phyloP scores from a whole-genome alignment of 805 yeast species.

The Wickerhamomyces mucosus region DNA sequence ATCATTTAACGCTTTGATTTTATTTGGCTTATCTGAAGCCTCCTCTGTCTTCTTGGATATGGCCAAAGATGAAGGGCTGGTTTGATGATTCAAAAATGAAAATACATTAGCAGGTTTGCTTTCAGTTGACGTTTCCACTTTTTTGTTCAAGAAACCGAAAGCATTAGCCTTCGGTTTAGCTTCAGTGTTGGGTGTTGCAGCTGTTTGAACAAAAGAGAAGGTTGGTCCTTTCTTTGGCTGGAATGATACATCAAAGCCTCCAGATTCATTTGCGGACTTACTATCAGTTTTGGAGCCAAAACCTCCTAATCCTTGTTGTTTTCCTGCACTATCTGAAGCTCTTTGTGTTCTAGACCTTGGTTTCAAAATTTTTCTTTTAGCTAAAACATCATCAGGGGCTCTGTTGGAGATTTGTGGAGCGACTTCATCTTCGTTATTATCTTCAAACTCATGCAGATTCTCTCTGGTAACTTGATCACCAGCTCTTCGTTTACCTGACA shows the following conservation, averaged over 20 bases:
- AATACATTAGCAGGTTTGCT: conserved; percentile 6
- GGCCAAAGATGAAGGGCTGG: not conserved
- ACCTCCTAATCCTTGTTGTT: conserved; percentile 6
- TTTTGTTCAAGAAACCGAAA: conserved; percentile 5
- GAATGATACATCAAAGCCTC: conserved; percentile 2
- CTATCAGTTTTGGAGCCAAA: conserved; percentile 3
- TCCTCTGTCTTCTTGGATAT: not conserved
- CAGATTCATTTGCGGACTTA: conserved; percentile 5
- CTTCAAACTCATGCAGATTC: conserved; percentile 21
- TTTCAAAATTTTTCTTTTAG: conserved; percentile 59
- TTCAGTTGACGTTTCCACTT: not conserved
- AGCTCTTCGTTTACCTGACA: conserved; percentile 63
- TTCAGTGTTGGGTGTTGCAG: conserved; percentile 2
- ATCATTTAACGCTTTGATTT: conserved; percentile 56
- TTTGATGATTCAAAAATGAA: conserved; percentile 1
- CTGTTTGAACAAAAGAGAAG: conserved; percentile 6
- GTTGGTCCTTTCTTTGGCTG: conserved; percentile 1
- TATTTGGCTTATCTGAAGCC: conserved; percentile 27
- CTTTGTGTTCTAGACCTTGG: conserved; percentile 35
- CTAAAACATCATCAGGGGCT: conserved; percentile 56
- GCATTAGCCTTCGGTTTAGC: conserved; percentile 8
- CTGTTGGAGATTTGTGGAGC: conserved; percentile 21
- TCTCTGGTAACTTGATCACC: conserved; percentile 56
- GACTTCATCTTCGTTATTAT: conserved; percentile 28
- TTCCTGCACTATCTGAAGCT: conserved; percentile 2